These are phyloP conservation scores for Pilasporangium apinafurcum DNA, from an alignment of 352 stramenopile genomes.

Conservation along the genomic window DNA sequence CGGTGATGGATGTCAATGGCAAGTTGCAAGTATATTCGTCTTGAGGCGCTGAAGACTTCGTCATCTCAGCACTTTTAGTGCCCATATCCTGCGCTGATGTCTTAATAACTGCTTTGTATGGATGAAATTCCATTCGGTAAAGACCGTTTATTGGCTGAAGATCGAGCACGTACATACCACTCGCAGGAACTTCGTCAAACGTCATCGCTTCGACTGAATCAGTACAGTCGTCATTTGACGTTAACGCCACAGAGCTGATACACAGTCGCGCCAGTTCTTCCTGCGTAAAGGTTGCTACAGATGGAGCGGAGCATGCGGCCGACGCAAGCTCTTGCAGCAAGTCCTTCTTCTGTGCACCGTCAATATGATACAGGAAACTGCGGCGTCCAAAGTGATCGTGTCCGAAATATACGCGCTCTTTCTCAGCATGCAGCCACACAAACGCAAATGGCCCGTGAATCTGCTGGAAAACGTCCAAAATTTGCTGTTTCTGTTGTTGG, in stretches of 20 bases:
- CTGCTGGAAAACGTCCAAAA: conserved; percentile 27
- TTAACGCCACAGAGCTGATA: conserved; percentile 43
- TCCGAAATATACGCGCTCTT: conserved; percentile 83
- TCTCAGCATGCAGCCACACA: conserved; percentile 51
- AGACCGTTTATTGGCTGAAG: conserved; percentile 14
- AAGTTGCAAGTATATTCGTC: conserved; percentile 29
- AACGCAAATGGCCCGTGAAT: conserved; percentile 85
- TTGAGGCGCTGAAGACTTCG: no score
- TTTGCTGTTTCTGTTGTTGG: not conserved
- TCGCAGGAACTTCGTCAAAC: conserved; percentile 71
- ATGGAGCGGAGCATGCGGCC: no score
- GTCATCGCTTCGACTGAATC: not conserved
- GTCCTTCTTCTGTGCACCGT: conserved; percentile 2
- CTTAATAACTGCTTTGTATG: conserved; percentile 18
- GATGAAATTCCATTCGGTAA: conserved; percentile 25
- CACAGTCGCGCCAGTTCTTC: conserved; percentile 21
- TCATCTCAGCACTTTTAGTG: no score
- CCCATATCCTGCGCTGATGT: not conserved
- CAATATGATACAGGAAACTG: conserved; percentile 76
- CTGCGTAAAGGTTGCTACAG: no score
- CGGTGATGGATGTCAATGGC: not conserved
- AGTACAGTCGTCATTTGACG: conserved; percentile 2
- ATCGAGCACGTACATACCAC: conserved; percentile 71
- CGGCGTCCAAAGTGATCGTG: conserved; percentile 88
- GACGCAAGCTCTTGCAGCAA: conserved; percentile 12